A percentile compares a stretch with the other conserved stretches of the same genome.
phyloP scores from a whole-genome alignment of 2,329 filamentous ascomycete genomes.

The Aspergillus cejpii region DNA sequence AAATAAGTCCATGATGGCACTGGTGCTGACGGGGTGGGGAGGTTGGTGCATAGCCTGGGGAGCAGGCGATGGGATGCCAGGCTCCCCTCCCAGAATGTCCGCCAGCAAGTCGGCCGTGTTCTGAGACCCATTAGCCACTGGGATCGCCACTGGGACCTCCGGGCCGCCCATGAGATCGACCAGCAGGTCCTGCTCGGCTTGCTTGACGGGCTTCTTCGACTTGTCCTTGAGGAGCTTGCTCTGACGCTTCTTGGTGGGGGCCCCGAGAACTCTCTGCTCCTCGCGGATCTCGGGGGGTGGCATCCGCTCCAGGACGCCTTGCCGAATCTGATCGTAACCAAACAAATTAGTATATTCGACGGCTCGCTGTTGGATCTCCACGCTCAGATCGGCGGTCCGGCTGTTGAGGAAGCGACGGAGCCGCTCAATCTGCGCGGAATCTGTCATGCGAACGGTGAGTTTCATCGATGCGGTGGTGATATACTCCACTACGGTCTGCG shows the following conservation, averaged over 20 bases:
- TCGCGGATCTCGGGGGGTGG: conserved; percentile 94
- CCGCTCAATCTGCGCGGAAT: conserved; percentile 78
- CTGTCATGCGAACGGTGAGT: conserved; percentile 77
- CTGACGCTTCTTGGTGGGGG: conserved; percentile 62
- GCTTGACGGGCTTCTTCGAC: conserved; percentile 68
- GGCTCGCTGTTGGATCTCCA: conserved; percentile 92
- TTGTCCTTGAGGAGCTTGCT: conserved; percentile 62
- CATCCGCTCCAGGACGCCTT: conserved; percentile 94
- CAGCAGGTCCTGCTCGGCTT: conserved; percentile 83
- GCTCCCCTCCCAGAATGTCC: conserved; percentile 75
- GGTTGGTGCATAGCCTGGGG: conserved; percentile 50
- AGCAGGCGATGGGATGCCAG: conserved; percentile 50
- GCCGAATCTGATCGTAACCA: conserved; percentile 74
- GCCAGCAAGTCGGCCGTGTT: conserved; percentile 83
- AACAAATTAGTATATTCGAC: conserved; percentile 97
- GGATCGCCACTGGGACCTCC: conserved; percentile 56
- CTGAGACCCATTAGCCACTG: conserved; percentile 51
- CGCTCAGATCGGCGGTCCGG: conserved; percentile 79
- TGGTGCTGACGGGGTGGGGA: conserved; percentile 48
- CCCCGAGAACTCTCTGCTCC: conserved; percentile 82
- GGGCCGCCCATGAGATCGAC: conserved; percentile 85
- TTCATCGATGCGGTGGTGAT: conserved; percentile 95
- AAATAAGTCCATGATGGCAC: conserved; percentile 90
- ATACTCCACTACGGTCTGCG: conserved; percentile 86
- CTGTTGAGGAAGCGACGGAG: conserved; percentile 69